These are phyloP conservation scores for Panaeolus cyanescens DNA, from an alignment of 768 basidiomycete genomes.

Conservation along the genomic window DNA sequence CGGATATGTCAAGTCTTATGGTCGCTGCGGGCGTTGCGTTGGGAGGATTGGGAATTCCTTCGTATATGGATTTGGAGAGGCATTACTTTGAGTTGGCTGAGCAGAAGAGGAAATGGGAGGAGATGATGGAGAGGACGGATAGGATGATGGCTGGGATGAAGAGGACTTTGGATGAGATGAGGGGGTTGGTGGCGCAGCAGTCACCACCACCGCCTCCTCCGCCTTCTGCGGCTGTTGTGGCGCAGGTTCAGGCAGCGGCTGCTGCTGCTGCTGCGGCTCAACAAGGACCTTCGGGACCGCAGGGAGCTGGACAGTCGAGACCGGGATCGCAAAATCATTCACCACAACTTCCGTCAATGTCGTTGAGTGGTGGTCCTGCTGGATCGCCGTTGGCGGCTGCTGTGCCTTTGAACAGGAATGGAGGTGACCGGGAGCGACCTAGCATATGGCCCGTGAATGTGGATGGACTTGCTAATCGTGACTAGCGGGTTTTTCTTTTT, in stretches of 20 bases:
- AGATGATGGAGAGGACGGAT: slow-evolving; percentile 77
- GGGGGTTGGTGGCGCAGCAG: slow-evolving; percentile 30
- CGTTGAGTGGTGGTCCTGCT: slow-evolving; percentile 1
- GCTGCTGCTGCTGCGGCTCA: slow-evolving; percentile 5
- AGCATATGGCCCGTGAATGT: slow-evolving; percentile 36
- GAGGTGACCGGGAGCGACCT: slow-evolving; percentile 25
- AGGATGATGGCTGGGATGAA: slow-evolving; percentile 70
- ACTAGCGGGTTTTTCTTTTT: slow-evolving; percentile 20
- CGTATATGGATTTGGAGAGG: slow-evolving; percentile 65
- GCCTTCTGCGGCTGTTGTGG: slow-evolving; percentile 10
- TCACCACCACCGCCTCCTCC: slow-evolving; percentile 13
- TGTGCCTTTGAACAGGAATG: slow-evolving; percentile 21
- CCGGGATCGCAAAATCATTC: slow-evolving; percentile 4
- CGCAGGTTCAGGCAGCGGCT: slow-evolving; percentile 10
- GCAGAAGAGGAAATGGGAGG: slow-evolving; percentile 66
- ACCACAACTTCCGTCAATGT: slow-evolving; percentile 8
- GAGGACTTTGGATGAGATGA: slow-evolving; percentile 78
- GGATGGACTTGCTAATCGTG: slow-evolving; percentile 20
- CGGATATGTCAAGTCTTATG: slow-evolving; percentile 29
- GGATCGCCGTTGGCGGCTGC: slow-evolving; percentile 15
- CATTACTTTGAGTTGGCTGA: slow-evolving; percentile 69
- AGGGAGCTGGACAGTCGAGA: slow-evolving; percentile 5
- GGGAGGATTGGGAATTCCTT: slow-evolving; percentile 35
- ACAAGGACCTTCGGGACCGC: slow-evolving; percentile 2
- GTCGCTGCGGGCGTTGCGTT: slow-evolving; percentile 41